Percentiles rank a stretch among this genome's conserved stretches.
phyloP scores from a whole-genome alignment of 257 asterid genomes.

The Fraxinus quadrangulata region DNA sequence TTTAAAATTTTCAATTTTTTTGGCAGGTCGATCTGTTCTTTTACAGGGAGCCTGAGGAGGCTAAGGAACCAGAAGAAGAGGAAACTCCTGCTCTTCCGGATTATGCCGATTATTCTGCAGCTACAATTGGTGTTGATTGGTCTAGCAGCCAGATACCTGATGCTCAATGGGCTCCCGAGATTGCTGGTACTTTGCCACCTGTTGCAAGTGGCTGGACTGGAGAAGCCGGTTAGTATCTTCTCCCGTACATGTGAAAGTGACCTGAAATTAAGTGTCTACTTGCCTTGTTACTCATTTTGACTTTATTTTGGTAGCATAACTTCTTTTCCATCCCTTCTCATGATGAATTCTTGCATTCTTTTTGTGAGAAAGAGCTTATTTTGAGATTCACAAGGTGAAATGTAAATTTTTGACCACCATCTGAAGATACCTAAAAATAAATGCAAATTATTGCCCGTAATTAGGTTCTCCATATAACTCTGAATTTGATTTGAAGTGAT shows the following conservation, averaged over 20 bases:
- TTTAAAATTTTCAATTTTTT: background rate
- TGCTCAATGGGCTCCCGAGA: conserved; percentile 27
- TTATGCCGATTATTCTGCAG: conserved; percentile 22
- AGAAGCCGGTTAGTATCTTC: conserved; percentile 29
- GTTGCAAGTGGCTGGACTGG: conserved; percentile 24
- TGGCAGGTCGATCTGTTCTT: conserved; percentile 44
- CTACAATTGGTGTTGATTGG: conserved; percentile 31
- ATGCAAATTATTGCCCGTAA: too few relatives aligned
- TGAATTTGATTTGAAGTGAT: background rate
- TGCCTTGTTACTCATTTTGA: background rate
- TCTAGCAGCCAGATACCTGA: conserved; percentile 27
- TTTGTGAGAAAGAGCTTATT: background rate
- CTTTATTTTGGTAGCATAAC: background rate
- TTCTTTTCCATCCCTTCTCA: background rate
- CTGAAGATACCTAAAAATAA: background rate
- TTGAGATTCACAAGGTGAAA: background rate
- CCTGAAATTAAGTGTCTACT: background rate
- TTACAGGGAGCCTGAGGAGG: conserved; percentile 47
- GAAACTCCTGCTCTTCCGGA: conserved; percentile 30
- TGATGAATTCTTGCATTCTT: background rate
- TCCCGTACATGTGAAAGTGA: background rate
- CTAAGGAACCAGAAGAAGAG: conserved; percentile 38
- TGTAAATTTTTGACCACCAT: background rate
- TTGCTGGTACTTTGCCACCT: conserved; percentile 18
- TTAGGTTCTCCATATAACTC: too few relatives aligned